phyloP scores from a whole-genome alignment of 2,329 filamentous ascomycete species.

The Lasiodiplodia citricola region DNA sequence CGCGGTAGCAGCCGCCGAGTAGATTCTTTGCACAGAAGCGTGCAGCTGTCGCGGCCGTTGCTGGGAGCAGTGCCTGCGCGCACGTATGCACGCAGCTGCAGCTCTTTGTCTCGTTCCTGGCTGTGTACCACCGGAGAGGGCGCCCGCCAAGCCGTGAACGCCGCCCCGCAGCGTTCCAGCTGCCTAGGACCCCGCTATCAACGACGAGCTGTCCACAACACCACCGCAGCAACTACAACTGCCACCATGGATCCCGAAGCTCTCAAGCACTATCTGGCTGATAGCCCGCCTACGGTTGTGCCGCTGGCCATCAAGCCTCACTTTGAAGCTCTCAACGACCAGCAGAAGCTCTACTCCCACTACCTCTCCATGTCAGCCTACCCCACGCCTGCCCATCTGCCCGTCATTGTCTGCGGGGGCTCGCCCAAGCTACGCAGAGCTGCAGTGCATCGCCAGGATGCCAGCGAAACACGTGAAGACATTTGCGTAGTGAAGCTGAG shows the following conservation, averaged over 20 bases:
- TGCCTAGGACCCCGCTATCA: slow-evolving; percentile 24
- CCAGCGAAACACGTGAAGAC: neutral
- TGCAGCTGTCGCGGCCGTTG: neutral
- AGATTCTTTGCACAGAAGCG: neutral
- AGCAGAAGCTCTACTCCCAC: slow-evolving; percentile 90
- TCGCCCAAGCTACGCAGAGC: slow-evolving; percentile 11
- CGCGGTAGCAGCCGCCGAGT: neutral
- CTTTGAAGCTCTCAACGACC: slow-evolving; percentile 76
- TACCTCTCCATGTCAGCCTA: slow-evolving; percentile 51
- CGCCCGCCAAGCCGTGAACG: slow-evolving; percentile 5
- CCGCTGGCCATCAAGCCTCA: slow-evolving; percentile 90
- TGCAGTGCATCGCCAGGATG: neutral
- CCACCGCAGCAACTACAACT: slow-evolving; percentile 22
- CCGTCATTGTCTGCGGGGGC: neutral
- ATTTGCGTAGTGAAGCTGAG: neutral
- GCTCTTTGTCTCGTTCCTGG: slow-evolving; percentile 6
- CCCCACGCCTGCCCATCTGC: slow-evolving; percentile 11
- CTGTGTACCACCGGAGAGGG: neutral
- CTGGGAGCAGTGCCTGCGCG: neutral
- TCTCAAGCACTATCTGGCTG: slow-evolving; percentile 79
- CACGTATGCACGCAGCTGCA: slow-evolving; percentile 10
- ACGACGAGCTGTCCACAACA: slow-evolving; percentile 17
- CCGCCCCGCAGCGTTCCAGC: slow-evolving; percentile 15
- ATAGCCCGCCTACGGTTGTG: slow-evolving; percentile 87
- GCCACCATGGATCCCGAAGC: slow-evolving; percentile 50